phyloP scores from a whole-genome alignment of 805 yeast species.

The Kuraishia floccosa region DNA sequence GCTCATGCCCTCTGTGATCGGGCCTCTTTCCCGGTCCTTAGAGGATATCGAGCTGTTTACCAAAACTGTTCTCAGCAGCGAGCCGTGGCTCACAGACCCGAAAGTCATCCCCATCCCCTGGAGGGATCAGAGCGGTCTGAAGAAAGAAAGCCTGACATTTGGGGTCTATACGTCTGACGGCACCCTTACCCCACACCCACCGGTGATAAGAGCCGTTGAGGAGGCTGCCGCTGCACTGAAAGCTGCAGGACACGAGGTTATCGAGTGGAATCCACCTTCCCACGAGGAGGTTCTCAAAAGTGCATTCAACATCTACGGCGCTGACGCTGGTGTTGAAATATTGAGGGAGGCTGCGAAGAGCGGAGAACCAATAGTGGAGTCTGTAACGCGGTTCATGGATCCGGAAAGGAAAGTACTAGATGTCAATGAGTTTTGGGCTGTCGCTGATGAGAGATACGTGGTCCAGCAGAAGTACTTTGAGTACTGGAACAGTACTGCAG shows the following conservation, averaged over 20 bases:
- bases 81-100: slow-evolving; percentile 34
- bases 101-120: slow-evolving; percentile 28
- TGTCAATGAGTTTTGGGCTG: slow-evolving; percentile 26
- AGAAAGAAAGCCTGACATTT: slow-evolving; percentile 22
- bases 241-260: slow-evolving; percentile 39
- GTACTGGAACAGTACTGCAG: slow-evolving; percentile 22
- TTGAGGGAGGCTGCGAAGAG: slow-evolving; percentile 10
- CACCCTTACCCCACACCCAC: slow-evolving; percentile 41
- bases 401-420: slow-evolving; percentile 11
- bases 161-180: slow-evolving; percentile 35
- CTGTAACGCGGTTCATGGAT: slow-evolving; percentile 9
- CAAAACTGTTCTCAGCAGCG: slow-evolving; percentile 11
- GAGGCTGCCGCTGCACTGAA: slow-evolving; percentile 13
- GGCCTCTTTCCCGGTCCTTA: slow-evolving; percentile 30
- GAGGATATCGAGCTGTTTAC: slow-evolving; percentile 22
- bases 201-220: slow-evolving; percentile 33
- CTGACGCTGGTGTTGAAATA: slow-evolving; percentile 28
- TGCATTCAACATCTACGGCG: slow-evolving; percentile 25
- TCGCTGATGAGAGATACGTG: slow-evolving; percentile 20
- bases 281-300: slow-evolving; percentile 18
- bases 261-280: slow-evolving; percentile 33
- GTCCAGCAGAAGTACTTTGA: slow-evolving; percentile 23
- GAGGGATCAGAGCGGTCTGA: slow-evolving; percentile 19
- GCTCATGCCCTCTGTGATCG: slow-evolving; percentile 29
- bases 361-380: slow-evolving; percentile 20